Evolutionary conservation across 495 filamentous ascomycete genomes (phyloP), one percentile per base, ranked within the genome.

Genomic region (Aspergillus diversus): DNA sequence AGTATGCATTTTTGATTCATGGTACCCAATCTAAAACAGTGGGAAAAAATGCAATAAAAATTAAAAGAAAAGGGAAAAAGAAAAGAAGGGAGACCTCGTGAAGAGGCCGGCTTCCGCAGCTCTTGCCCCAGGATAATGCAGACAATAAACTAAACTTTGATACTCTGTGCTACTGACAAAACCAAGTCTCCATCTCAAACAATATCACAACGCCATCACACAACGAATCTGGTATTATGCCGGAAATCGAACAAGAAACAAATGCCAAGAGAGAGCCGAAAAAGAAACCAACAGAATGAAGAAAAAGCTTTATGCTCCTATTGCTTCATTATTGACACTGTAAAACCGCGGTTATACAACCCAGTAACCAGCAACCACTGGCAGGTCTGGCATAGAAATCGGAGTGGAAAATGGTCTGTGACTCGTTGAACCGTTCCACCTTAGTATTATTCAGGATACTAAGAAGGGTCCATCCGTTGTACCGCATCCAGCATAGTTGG

Each of bases 21-120:
- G 65, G 65, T 64, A 63, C 55, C 65, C 61, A 67, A 67, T 67
- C 65, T 55, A 57, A 53, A 60, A 55, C 56, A 60, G 50, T 61
- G 49, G 13, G 49, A 31, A 43, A 39, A 39, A 39, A 39, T 8
- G 37, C 37, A 1, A 39, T 32, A 48, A 13, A 37, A 47, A 27
- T 32, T 17, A n/a, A 31, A 35, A 17, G 16, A 21, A 21, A 59
- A 43, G 46, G 46, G 32, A 39, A 60, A 61, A 55, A 55, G 21
- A 33, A 55, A 60, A 16, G 47, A 59, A 48, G 31, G 15, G 32
- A 17, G 39, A 13, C 17, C 35, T 60, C 51, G 16, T n/a, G 50
- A 42, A 48, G 39, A 51, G 47, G 47, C 7, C 16, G 47, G 11
- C 27, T 50, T 43, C 39, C 7, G 39, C 42, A 61, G 59, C 52